Evolutionary conservation across 78 protist species (phyloP).

Genomic region (Dictyostelium firmibasis): DNA sequence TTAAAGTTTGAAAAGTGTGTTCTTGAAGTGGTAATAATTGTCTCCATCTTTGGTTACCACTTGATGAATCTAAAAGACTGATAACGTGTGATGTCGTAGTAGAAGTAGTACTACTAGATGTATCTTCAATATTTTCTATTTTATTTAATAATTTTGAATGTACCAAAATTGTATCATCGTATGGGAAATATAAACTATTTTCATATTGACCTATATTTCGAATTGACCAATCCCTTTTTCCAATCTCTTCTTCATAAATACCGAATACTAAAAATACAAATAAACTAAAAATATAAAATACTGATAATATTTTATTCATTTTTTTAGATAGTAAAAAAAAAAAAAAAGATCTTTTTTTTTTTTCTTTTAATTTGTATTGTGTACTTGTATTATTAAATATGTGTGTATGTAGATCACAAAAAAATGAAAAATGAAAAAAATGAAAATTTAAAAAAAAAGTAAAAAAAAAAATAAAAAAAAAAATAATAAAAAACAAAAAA

Average conservation of each 20-base stretch:
- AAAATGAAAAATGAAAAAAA: neutral
- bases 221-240: conserved; percentile 20
- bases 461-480: neutral
- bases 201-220: conserved; percentile 33
- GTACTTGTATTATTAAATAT: neutral
- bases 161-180: neutral
- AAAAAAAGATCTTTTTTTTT: neutral
- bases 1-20: conserved; percentile 22
- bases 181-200: neutral
- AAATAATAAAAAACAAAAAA: neutral
- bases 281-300: neutral
- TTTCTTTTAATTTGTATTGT: neutral
- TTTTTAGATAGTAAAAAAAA: neutral
- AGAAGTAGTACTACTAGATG: neutral
- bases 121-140: neutral
- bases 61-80: neutral
- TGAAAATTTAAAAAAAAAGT: neutral
- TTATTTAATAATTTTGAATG: conserved; percentile 11
- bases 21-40: conserved; percentile 68
- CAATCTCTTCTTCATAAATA: conserved; percentile 40
- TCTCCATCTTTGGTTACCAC: conserved; percentile 50
- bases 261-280: neutral
- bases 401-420: neutral
- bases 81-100: neutral
- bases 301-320: neutral